Conservation (phyloP, 2,329 filamentous ascomycete genomes). For the Ophiostoma novo-ulmi region DNA sequence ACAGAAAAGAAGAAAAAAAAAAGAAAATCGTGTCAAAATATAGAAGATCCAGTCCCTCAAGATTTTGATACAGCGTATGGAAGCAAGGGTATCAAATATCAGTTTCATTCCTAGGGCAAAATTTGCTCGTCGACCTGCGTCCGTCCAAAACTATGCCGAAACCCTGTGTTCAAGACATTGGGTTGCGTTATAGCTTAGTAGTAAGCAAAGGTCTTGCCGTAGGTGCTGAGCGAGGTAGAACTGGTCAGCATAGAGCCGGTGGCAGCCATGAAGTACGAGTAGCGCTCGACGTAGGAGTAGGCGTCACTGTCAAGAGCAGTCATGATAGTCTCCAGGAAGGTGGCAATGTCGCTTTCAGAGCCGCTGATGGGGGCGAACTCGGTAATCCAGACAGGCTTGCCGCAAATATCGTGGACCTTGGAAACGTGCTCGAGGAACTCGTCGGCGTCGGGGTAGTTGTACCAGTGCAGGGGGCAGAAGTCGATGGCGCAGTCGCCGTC, state of each 20-base stretch:
- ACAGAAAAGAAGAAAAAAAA: constrained; percentile 9
- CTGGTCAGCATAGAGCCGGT: constrained; percentile 41
- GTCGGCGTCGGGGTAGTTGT: constrained; percentile 45
- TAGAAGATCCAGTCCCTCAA: constrained; percentile 11
- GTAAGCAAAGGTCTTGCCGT: constrained; percentile 48
- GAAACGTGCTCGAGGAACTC: constrained; percentile 53
- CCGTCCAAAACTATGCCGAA: constrained; percentile 15
- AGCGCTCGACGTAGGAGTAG: constrained; percentile 49
- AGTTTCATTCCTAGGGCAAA: constrained; percentile 20
- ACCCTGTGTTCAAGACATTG: background rate
- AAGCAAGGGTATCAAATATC: constrained; percentile 26
- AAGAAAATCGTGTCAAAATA: constrained; percentile 13
- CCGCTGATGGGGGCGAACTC: constrained; percentile 54
- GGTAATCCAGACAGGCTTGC: constrained; percentile 56
- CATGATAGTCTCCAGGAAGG: constrained; percentile 49
- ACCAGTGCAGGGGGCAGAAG: constrained; percentile 62
- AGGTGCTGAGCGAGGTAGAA: constrained; percentile 39
- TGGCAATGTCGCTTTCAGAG: constrained; percentile 39
- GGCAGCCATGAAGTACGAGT: constrained; percentile 54
- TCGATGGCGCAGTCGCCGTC: constrained; percentile 49
- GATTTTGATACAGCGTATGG: constrained; percentile 12
- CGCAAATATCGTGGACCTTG: constrained; percentile 43
- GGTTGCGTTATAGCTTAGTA: constrained; percentile 18
- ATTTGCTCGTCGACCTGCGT: constrained; percentile 10
- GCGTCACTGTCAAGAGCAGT: constrained; percentile 44